A percentile compares a stretch with the other conserved stretches of the same genome.
These are phyloP conservation scores for Macrophomina pseudophaseolina DNA, from an alignment of 2,329 filamentous ascomycete species.

Conservation along the genomic window DNA sequence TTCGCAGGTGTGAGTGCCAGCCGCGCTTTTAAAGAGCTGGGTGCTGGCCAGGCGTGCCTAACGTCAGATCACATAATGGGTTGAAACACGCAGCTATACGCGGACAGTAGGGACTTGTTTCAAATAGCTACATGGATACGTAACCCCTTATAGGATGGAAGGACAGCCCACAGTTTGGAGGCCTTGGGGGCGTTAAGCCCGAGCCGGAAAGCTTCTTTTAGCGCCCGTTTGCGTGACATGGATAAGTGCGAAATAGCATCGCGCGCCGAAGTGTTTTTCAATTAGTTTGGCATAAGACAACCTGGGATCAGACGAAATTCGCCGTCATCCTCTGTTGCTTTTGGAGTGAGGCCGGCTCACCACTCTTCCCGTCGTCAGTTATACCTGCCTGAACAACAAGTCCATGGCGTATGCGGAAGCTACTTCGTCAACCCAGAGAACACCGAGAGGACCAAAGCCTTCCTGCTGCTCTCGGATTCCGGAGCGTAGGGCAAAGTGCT, in stretches of 20 bases:
- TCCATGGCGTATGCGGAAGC: too few species aligned
- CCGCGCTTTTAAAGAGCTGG: background rate
- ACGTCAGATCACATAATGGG: background rate
- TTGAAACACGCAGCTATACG: background rate
- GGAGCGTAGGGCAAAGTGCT: too few species aligned
- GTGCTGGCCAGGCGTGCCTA: background rate
- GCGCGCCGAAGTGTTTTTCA: background rate
- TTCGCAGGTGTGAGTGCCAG: background rate
- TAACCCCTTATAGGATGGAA: background rate
- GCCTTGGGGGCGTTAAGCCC: background rate
- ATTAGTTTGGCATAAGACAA: background rate
- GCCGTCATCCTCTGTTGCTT: background rate
- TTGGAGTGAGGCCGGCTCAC: background rate
- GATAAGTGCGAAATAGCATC: background rate
- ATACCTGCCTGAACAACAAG: background rate
- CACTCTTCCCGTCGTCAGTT: background rate
- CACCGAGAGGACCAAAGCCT: too few species aligned
- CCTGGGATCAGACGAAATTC: background rate
- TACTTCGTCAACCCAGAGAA: too few species aligned
- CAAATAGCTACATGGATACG: background rate
- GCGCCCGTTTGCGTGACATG: background rate
- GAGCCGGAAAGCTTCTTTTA: background rate
- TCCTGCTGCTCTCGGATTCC: too few species aligned
- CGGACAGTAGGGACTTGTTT: background rate
- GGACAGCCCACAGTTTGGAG: background rate